phyloP scores from a whole-genome alignment of 2,329 filamentous ascomycete species.

The Pezizomycotina sp. region DNA sequence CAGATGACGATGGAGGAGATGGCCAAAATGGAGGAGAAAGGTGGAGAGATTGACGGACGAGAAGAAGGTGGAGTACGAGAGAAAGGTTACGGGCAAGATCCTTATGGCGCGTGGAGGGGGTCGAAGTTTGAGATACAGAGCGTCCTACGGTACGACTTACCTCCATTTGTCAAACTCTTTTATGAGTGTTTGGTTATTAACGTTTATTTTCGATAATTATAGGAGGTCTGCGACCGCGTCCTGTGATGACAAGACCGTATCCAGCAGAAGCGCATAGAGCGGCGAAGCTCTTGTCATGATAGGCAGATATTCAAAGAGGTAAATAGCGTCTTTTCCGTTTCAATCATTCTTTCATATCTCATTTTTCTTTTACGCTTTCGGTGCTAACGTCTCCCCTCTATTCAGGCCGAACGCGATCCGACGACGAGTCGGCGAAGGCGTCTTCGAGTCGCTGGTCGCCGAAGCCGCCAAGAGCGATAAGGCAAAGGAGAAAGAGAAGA shows the following conservation, averaged over 20 bases:
- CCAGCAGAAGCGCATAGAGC: conserved; percentile 74
- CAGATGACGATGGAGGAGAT: conserved; percentile 99
- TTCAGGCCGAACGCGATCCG: conserved; percentile 66
- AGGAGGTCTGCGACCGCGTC: conserved; percentile 77
- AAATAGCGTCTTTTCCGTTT: conserved; percentile 26
- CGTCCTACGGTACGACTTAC: conserved; percentile 45
- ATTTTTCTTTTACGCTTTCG: conserved; percentile 5
- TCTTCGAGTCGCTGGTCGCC: conserved; percentile 93
- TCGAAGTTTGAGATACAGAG: conserved; percentile 97
- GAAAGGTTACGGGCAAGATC: conserved; percentile 92
- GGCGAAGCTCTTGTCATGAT: conserved; percentile 78
- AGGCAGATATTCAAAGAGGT: conserved; percentile 84
- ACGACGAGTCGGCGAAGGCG: conserved; percentile 98
- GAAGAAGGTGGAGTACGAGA: conserved; percentile 88
- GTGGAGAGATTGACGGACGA: conserved; percentile 98
- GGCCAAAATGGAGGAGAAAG: conserved; percentile 85
- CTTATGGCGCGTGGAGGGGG: conserved; percentile 91
- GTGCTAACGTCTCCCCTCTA: conserved; percentile 6
- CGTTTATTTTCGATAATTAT: not conserved
- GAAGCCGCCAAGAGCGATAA: conserved; percentile 94
- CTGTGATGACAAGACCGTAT: conserved; percentile 64
- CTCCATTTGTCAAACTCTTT: too few species aligned
- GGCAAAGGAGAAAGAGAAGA: conserved; percentile 56
- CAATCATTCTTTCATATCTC: conserved; percentile 16
- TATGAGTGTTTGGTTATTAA: not conserved